Percentiles rank a stretch among this genome's conserved stretches.
phyloP scores from a whole-genome alignment of 139 green algal genomes.

The Axilococcus clingmanii region DNA sequence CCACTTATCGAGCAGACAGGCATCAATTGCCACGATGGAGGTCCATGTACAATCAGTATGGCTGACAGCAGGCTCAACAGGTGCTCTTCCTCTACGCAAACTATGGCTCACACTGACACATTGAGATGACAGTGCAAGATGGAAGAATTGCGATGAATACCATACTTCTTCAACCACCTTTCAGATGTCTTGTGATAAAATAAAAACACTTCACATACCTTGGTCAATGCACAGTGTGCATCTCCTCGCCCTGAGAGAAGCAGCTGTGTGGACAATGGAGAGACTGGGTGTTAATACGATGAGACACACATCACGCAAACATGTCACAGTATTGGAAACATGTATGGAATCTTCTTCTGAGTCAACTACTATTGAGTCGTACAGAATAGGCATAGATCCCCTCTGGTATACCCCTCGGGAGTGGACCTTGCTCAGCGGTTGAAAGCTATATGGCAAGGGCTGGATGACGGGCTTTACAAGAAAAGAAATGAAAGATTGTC shows the following conservation, averaged over 20 bases:
- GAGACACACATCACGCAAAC: neutral
- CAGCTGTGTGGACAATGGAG: neutral
- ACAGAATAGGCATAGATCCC: conserved; percentile 21
- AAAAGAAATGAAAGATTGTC: neutral
- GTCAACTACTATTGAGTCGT: neutral
- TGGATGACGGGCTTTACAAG: neutral
- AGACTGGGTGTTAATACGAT: neutral
- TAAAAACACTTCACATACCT: neutral
- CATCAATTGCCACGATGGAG: neutral
- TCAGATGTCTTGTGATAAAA: neutral
- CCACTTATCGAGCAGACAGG: neutral
- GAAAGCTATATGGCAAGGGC: neutral
- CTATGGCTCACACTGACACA: conserved; percentile 12
- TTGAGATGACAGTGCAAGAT: conserved; percentile 1
- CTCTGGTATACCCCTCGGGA: conserved; percentile 15
- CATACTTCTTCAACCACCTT: neutral
- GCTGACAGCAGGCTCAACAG: conserved; percentile 1
- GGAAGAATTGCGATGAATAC: conserved; percentile 12
- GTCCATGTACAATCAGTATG: neutral
- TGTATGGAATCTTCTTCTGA: conserved; percentile 17
- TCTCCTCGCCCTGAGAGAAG: neutral
- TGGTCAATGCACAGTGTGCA: neutral
- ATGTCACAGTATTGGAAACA: neutral
- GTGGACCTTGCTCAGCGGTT: conserved; percentile 3
- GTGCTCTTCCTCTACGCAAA: conserved; percentile 13